Conservation (phyloP, 1,139 yeast genomes). For the Pichia norvegensis region DNA sequence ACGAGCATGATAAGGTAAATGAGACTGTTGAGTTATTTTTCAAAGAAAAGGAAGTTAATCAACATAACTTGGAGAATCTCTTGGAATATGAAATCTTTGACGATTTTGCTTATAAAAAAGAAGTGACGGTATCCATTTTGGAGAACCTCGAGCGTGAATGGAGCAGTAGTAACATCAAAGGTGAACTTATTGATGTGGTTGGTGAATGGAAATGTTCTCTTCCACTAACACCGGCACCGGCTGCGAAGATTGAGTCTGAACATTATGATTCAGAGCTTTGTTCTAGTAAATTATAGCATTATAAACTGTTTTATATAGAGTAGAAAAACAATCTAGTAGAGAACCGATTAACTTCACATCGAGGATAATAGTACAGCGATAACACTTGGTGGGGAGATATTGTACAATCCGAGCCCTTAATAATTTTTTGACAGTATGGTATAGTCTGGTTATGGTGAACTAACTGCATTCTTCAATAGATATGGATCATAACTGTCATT, state of each 20-base stretch:
- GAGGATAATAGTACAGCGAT: too few species aligned
- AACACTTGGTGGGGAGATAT: too few species aligned
- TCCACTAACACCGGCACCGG: slow-evolving; percentile 38
- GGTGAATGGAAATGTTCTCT: slow-evolving; percentile 38
- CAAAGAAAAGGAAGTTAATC: slow-evolving; percentile 9
- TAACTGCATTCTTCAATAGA: not conserved
- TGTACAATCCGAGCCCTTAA: too few species aligned
- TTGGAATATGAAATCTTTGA: slow-evolving; percentile 15
- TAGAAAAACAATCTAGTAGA: too few species aligned
- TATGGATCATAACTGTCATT: not conserved
- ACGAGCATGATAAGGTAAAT: slow-evolving; percentile 23
- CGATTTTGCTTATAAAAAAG: slow-evolving; percentile 14
- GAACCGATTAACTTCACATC: too few species aligned
- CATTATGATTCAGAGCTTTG: slow-evolving; percentile 19
- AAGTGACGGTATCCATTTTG: slow-evolving; percentile 16
- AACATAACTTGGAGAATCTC: slow-evolving; percentile 10
- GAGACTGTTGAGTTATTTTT: slow-evolving; percentile 14
- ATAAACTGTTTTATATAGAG: not conserved
- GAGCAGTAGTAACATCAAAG: slow-evolving; percentile 10
- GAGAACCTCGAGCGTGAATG: slow-evolving; percentile 17
- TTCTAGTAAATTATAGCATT: slow-evolving; percentile 20
- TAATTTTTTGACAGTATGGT: too few species aligned
- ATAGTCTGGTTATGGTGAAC: too few species aligned
- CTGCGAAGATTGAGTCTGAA: slow-evolving; percentile 28
- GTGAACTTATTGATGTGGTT: slow-evolving; percentile 28